These are phyloP conservation scores for Takashimella tepidaria DNA, from an alignment of 1,284 basidiomycete species.

Conservation along the genomic window DNA sequence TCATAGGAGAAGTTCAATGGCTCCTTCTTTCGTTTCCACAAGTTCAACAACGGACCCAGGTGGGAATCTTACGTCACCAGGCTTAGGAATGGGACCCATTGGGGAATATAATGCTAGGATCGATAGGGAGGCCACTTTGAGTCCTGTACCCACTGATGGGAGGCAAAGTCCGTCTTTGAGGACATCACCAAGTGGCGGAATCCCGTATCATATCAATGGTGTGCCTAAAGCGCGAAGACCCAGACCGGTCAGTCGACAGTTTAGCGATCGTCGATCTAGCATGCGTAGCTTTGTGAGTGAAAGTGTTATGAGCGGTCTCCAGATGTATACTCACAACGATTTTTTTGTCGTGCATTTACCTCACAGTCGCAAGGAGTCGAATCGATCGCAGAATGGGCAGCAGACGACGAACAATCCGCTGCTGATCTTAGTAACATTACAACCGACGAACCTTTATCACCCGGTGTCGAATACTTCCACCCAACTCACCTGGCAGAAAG, in stretches of 20 bases:
- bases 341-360: too few species aligned
- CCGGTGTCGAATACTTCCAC: constrained; percentile 28
- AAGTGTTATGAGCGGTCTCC: too few species aligned
- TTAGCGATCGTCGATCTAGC: constrained; percentile 4
- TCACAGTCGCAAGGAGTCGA: too few species aligned
- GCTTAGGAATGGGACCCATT: constrained; percentile 31
- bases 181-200: constrained; percentile 32
- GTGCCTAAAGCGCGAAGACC: constrained; percentile 26
- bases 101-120: constrained; percentile 25
- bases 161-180: constrained; percentile 24
- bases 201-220: constrained; percentile 41
- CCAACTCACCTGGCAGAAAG: constrained; percentile 18
- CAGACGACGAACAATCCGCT: constrained; percentile 11
- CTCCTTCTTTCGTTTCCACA: constrained; percentile 35
- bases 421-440: neutral
- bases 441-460: constrained; percentile 26
- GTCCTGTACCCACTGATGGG: constrained; percentile 19
- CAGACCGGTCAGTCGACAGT: neutral
- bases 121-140: constrained; percentile 9
- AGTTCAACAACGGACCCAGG: constrained; percentile 20
- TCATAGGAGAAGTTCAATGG: constrained; percentile 31
- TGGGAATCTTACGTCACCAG: constrained; percentile 24
- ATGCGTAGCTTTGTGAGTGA: constrained; percentile 10
- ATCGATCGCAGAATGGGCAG: constrained; percentile 34
- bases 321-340: too few species aligned